These are phyloP conservation scores for Phellopilus nigrolimitatus DNA, from an alignment of 1,284 basidiomycete genomes.

Conservation along the genomic window DNA sequence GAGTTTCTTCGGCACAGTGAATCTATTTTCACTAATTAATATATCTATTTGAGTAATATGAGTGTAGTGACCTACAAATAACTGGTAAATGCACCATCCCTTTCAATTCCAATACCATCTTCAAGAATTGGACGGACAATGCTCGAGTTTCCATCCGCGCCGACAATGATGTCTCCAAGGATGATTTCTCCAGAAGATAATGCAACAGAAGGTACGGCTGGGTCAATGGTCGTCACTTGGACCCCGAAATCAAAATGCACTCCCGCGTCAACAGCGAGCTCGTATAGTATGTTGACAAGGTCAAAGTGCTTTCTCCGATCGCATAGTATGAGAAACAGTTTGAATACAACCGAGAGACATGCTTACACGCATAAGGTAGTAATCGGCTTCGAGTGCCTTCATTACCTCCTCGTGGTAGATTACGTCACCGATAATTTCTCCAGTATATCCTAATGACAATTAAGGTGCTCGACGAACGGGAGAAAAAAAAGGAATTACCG, in stretches of 20 bases:
- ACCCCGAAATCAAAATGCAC: conserved; percentile 38
- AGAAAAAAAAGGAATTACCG: neutral
- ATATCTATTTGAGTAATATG: neutral
- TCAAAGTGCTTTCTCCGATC: conserved; percentile 37
- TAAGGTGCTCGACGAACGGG: neutral
- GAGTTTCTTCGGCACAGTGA: neutral
- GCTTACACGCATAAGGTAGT: conserved; percentile 24
- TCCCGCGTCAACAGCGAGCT: conserved; percentile 35
- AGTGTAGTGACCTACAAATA: conserved; percentile 1
- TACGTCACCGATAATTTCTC: neutral
- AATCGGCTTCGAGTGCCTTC: conserved; percentile 48
- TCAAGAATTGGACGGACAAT: conserved; percentile 31
- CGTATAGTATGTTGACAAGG: conserved; percentile 40
- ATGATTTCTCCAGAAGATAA: conserved; percentile 44
- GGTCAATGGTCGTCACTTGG: conserved; percentile 33
- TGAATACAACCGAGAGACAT: neutral
- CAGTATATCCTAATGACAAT: neutral
- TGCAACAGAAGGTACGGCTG: conserved; percentile 30
- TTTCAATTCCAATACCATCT: neutral
- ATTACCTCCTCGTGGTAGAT: conserved; percentile 39
- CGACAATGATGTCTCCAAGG: conserved; percentile 54
- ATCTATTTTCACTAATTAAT: neutral
- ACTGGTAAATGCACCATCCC: neutral
- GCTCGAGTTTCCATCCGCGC: conserved; percentile 53
- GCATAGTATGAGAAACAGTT: neutral